Conservation (phyloP, 768 basidiomycete species). For the Termitomyces bulborhizus region DNA sequence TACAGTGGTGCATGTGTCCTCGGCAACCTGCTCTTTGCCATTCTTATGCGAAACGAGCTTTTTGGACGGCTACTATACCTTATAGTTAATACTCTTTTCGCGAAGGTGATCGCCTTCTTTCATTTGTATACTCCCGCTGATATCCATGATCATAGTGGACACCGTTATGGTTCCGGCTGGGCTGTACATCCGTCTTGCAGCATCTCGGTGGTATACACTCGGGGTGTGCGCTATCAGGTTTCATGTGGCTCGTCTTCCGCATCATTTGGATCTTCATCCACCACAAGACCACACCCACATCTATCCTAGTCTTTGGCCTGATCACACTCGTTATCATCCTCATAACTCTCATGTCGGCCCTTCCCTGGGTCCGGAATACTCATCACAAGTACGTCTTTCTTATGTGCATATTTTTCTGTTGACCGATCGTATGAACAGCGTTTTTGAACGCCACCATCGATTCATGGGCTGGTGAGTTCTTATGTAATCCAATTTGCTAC, state of each 20-base stretch:
- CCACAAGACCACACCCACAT: slow-evolving; percentile 43
- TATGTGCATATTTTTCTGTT: neutral
- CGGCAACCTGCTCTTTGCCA: slow-evolving; percentile 66
- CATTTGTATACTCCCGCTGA: neutral
- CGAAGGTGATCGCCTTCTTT: slow-evolving; percentile 48
- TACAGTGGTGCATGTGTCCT: slow-evolving; percentile 70
- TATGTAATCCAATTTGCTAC: neutral
- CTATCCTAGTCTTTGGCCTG: slow-evolving; percentile 56
- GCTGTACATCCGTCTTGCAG: slow-evolving; percentile 66
- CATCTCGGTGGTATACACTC: slow-evolving; percentile 83
- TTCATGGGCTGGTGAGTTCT: slow-evolving; percentile 69
- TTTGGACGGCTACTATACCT: slow-evolving; percentile 75
- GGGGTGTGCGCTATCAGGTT: slow-evolving; percentile 74
- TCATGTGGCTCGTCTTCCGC: slow-evolving; percentile 65
- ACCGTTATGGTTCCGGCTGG: slow-evolving; percentile 51
- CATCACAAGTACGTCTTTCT: slow-evolving; percentile 61
- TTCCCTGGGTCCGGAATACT: slow-evolving; percentile 77
- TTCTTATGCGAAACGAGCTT: slow-evolving; percentile 77
- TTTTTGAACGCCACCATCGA: slow-evolving; percentile 79
- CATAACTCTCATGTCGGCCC: slow-evolving; percentile 57
- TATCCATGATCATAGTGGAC: slow-evolving; percentile 29
- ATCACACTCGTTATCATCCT: slow-evolving; percentile 54
- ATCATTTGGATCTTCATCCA: slow-evolving; percentile 47
- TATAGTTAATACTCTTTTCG: slow-evolving; percentile 66
- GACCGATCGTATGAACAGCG: slow-evolving; percentile 28